Evolutionary conservation across 1,284 basidiomycete genomes (phyloP).

Genomic region (Leccinum subfulvum): DNA sequence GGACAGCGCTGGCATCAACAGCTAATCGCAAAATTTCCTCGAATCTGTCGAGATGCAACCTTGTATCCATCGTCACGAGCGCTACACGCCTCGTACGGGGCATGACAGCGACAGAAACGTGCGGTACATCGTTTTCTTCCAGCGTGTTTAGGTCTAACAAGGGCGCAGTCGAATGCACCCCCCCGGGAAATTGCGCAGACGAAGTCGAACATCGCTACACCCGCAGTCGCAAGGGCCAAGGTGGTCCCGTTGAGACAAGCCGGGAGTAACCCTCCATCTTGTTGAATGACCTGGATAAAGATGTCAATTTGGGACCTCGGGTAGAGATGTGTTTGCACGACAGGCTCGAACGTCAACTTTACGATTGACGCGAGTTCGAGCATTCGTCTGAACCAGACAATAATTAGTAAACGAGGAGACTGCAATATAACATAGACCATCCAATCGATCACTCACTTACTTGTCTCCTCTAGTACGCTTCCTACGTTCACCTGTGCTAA

Average conservation of each 20-base stretch:
- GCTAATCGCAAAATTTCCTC: slow-evolving; percentile 85
- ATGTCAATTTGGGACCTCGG: slow-evolving; percentile 95
- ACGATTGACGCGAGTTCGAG: slow-evolving; percentile 86
- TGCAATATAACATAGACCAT: background rate
- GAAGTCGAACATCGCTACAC: slow-evolving; percentile 89
- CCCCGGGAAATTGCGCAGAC: slow-evolving; percentile 81
- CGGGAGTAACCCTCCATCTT: slow-evolving; percentile 90
- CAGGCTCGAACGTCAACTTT: slow-evolving; percentile 93
- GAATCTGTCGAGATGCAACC: slow-evolving; percentile 91
- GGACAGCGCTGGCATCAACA: slow-evolving; percentile 72
- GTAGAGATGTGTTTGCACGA: slow-evolving; percentile 87
- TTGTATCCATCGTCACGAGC: slow-evolving; percentile 89
- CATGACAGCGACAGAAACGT: slow-evolving; percentile 85
- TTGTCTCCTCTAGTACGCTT: slow-evolving; percentile 83
- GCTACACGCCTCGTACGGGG: slow-evolving; percentile 83
- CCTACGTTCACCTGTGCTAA: slow-evolving; percentile 80
- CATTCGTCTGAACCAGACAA: slow-evolving; percentile 60
- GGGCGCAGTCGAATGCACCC: slow-evolving; percentile 74
- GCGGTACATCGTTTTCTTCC: slow-evolving; percentile 90
- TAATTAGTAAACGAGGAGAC: slow-evolving; percentile 48
- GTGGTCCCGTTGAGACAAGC: slow-evolving; percentile 95
- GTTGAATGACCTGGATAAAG: slow-evolving; percentile 87
- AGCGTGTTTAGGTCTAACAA: slow-evolving; percentile 88
- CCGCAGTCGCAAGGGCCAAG: slow-evolving; percentile 86
- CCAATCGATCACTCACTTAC: slow-evolving; percentile 60